These are phyloP conservation scores for Pythium monospermum DNA, from an alignment of 352 stramenopile genomes.

Conservation along the genomic window DNA sequence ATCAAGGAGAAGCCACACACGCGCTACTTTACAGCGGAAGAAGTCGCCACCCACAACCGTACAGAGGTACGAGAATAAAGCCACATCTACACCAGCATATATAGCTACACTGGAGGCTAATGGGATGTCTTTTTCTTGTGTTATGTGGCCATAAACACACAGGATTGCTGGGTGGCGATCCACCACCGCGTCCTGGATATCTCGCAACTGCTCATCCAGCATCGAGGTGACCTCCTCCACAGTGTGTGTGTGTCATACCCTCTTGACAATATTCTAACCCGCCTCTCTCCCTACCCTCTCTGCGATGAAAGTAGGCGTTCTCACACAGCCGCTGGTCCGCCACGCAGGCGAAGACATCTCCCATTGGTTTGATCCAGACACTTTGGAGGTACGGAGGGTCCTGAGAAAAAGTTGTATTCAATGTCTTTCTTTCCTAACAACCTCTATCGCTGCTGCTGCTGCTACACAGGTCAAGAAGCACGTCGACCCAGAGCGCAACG, in stretches of 20 bases:
- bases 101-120: too few relatives aligned
- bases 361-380: slow-evolving; percentile 88
- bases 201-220: slow-evolving; percentile 59
- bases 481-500: slow-evolving; percentile 65
- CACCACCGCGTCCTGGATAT: slow-evolving; percentile 81
- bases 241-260: not conserved
- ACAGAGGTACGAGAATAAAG: slow-evolving; percentile 36
- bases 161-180: slow-evolving; percentile 80
- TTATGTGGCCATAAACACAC: not conserved
- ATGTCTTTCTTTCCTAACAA: not conserved
- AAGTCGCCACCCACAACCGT: slow-evolving; percentile 83
- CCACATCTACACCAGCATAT: not conserved
- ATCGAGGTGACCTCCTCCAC: slow-evolving; percentile 34
- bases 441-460: not conserved
- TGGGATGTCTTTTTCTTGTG: not conserved
- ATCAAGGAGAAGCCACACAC: slow-evolving; percentile 6
- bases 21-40: slow-evolving; percentile 69
- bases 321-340: slow-evolving; percentile 78
- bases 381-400: slow-evolving; percentile 38
- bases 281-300: not conserved
- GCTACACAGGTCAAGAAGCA: slow-evolving; percentile 61
- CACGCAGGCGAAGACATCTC: slow-evolving; percentile 88
- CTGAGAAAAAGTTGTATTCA: slow-evolving; percentile 1
- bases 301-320: slow-evolving; percentile 30
- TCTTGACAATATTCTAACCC: not conserved